phyloP scores from a whole-genome alignment of 2,329 filamentous ascomycete genomes.

The Trichoderma lentiforme region DNA sequence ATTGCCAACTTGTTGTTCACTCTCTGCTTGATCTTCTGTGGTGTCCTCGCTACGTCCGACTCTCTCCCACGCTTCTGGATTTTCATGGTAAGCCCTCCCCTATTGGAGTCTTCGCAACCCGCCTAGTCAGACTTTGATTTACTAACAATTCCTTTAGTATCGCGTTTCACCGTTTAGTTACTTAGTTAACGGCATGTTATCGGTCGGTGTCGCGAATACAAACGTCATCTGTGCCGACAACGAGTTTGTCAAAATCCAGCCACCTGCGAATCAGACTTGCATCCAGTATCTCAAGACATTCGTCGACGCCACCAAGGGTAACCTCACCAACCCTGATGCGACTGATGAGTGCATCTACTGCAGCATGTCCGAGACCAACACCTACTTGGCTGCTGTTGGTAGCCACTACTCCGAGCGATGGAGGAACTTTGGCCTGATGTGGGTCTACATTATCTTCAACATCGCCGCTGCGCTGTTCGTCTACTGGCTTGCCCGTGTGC shows the following conservation, averaged over 20 bases:
- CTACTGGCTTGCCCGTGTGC: slow-evolving; percentile 54
- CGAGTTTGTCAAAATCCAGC: slow-evolving; percentile 66
- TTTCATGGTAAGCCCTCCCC: slow-evolving; percentile 54
- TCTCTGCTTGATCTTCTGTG: slow-evolving; percentile 70
- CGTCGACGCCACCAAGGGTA: slow-evolving; percentile 48
- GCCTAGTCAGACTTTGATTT: not conserved
- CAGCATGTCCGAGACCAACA: slow-evolving; percentile 49
- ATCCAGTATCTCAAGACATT: slow-evolving; percentile 53
- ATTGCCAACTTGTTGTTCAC: slow-evolving; percentile 73
- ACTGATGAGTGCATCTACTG: slow-evolving; percentile 56
- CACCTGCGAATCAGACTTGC: slow-evolving; percentile 58
- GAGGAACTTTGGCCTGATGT: slow-evolving; percentile 66
- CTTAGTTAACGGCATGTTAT: slow-evolving; percentile 68
- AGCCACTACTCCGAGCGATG: slow-evolving; percentile 58
- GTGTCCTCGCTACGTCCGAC: slow-evolving; percentile 64
- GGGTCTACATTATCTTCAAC: slow-evolving; percentile 58
- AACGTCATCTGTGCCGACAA: slow-evolving; percentile 63
- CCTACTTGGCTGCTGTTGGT: slow-evolving; percentile 46
- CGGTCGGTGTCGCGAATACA: slow-evolving; percentile 66
- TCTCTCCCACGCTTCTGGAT: slow-evolving; percentile 73
- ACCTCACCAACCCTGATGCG: slow-evolving; percentile 47
- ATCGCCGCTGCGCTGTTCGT: slow-evolving; percentile 51
- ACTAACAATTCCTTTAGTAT: slow-evolving; percentile 43
- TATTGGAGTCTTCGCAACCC: not conserved
- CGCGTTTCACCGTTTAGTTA: slow-evolving; percentile 81